Evolutionary conservation across 176 grass and related monocot species (phyloP).

Genomic region (Dendrocalamus sinicus): DNA sequence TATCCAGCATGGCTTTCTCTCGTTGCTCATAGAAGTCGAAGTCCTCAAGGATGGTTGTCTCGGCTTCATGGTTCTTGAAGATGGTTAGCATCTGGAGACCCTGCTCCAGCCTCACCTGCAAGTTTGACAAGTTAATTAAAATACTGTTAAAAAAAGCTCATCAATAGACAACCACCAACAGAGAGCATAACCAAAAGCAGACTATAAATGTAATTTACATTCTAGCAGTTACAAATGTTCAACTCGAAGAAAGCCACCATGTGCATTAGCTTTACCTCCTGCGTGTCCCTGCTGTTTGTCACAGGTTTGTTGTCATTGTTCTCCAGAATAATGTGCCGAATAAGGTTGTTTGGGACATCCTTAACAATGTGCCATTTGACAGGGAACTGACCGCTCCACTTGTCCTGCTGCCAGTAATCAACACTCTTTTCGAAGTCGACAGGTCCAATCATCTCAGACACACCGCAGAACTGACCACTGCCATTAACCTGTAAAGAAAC

Average conservation of each 20-base stretch:
- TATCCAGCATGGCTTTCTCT: constrained; percentile 75
- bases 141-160: background rate
- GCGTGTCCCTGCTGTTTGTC: constrained; percentile 69
- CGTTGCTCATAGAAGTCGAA: constrained; percentile 73
- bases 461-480: constrained; percentile 63
- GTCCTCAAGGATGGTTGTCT: constrained; percentile 70
- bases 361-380: constrained; percentile 80
- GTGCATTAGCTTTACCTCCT: constrained; percentile 55
- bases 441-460: constrained; percentile 72
- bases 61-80: constrained; percentile 68
- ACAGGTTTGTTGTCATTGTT: constrained; percentile 72
- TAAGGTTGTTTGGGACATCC: constrained; percentile 62
- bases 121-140: constrained; percentile 4
- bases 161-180: background rate
- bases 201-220: background rate
- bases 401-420: constrained; percentile 68
- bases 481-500: constrained; percentile 57
- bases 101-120: constrained; percentile 76
- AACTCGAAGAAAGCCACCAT: background rate
- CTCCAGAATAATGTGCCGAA: constrained; percentile 68
- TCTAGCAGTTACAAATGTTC: background rate
- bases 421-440: constrained; percentile 70
- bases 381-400: constrained; percentile 70
- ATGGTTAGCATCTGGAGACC: constrained; percentile 70
- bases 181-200: background rate